Base-by-base conservation (phyloP, 495 filamentous ascomycete genomes). In the Opeltia flavorubescens region DNA sequence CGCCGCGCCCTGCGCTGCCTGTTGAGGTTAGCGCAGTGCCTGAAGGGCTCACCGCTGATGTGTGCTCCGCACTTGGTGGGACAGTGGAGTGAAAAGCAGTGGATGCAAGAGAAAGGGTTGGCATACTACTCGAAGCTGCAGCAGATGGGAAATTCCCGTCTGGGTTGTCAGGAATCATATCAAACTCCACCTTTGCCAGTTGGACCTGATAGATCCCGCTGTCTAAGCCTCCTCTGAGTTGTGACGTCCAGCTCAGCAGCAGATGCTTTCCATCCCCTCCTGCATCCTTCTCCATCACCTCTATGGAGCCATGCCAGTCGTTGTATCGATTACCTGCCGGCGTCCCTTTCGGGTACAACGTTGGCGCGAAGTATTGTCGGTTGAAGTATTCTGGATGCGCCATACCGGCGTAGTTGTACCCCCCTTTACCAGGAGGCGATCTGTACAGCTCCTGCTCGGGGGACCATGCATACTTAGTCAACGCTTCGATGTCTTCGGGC, bases 351-450 rank as follows among this genome's bases (percentile, higher is more conserved):
- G 54, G 33, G 35, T 58, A 58, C 26, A 58, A 38, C 2, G 55
- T 49, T 31, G 34, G 47, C 11, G 55, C 50, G 24, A 53, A 58
- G 50, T 58, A 58, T 39, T 55, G 50, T 7, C 50, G 48, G 26
- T 58, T 58, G 46, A 55, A 55, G 34, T 44, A 58, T 43, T 58
- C 55, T 1, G 55, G 53, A 45, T 58, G 55, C 11, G 55, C 24
- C 29, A 47, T 51, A 7, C 59, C 59, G 18, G 58, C 58, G 29
- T 62, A 62, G 17, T 60, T 62, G 45, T 56, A 62, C 4, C 59
- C 59, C 15, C 59, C 59, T 33, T 46, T 44, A 20, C 48, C 53
- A 12, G 53, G 38, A 20, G 50, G 42, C 7, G 59, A 61, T 28
- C 21, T 45, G 39, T 58, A 62, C 23, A 62, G 46, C 7, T 46